phyloP scores from a whole-genome alignment of 2,329 filamentous ascomycete species.

The Fusarium devonianum region DNA sequence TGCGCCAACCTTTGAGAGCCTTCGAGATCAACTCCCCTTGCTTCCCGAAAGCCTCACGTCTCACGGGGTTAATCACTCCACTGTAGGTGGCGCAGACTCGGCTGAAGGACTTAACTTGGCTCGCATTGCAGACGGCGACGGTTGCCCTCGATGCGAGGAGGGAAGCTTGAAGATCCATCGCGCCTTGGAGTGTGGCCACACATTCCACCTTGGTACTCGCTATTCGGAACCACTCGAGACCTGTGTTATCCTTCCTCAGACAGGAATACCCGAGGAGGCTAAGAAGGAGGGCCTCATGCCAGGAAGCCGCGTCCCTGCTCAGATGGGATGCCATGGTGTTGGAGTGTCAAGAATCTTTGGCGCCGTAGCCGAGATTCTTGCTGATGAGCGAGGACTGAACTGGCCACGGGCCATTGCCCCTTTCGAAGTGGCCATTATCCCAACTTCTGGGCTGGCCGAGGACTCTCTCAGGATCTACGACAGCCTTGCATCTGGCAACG shows the following conservation, averaged over 20 bases:
- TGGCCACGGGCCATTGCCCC: slow-evolving; percentile 91
- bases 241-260: slow-evolving; percentile 55
- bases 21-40: slow-evolving; percentile 39
- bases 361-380: slow-evolving; percentile 79
- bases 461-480: slow-evolving; percentile 71
- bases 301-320: slow-evolving; percentile 61
- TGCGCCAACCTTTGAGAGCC: slow-evolving; percentile 31
- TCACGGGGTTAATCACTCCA: slow-evolving; percentile 29
- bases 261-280: slow-evolving; percentile 16
- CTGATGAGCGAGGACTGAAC: slow-evolving; percentile 77
- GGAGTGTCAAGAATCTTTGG: slow-evolving; percentile 91
- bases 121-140: slow-evolving; percentile 70
- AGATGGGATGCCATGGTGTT: slow-evolving; percentile 98
- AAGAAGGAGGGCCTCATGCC: slow-evolving; percentile 24
- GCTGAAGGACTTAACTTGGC: slow-evolving; percentile 65
- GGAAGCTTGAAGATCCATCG: slow-evolving; percentile 71
- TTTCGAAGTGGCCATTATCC: slow-evolving; percentile 76
- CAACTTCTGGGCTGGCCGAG: slow-evolving; percentile 53
- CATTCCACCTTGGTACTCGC: slow-evolving; percentile 89
- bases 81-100: slow-evolving; percentile 46
- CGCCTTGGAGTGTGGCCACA: slow-evolving; percentile 92
- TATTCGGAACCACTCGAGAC: slow-evolving; percentile 81
- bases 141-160: slow-evolving; percentile 72
- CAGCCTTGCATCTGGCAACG: slow-evolving; percentile 48
- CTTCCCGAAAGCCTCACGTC: slow-evolving; percentile 27